A percentile compares a stretch with the other conserved stretches of the same genome.
Evolutionary conservation across 805 yeast species (phyloP).

Genomic region (Hanseniaspora nectarophila): DNA sequence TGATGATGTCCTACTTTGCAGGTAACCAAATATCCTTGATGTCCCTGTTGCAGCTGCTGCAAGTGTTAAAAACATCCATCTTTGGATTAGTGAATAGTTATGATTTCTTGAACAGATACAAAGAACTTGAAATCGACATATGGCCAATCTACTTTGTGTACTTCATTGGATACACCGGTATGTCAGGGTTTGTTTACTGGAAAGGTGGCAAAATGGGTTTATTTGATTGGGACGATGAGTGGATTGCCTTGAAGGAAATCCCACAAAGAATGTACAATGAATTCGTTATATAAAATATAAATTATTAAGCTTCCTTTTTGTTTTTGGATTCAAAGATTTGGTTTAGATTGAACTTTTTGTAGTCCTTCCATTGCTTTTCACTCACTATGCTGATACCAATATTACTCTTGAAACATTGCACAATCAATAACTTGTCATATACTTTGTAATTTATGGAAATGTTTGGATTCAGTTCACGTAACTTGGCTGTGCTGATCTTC

Average conservation of each 20-base stretch:
- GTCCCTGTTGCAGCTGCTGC: conserved; percentile 7
- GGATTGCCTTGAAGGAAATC: conserved; percentile 5
- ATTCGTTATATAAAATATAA: not conserved
- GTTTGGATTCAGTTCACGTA: conserved; percentile 24
- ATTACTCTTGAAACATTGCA: conserved; percentile 80
- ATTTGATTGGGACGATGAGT: conserved; percentile 14
- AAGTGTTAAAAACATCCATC: conserved; percentile 8
- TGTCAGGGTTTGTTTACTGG: conserved; percentile 12
- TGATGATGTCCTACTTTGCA: conserved; percentile 14
- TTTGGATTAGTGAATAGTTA: conserved; percentile 3
- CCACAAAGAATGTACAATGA: conserved; percentile 11
- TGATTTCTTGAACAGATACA: not conserved
- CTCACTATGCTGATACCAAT: conserved; percentile 79
- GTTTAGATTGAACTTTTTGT: conserved; percentile 65
- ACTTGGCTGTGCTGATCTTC: conserved; percentile 51
- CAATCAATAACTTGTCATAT: conserved; percentile 64
- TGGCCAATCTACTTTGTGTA: conserved; percentile 13
- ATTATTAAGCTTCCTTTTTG: conserved; percentile 16
- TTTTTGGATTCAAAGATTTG: conserved; percentile 50
- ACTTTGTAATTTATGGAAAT: conserved; percentile 31
- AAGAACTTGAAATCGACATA: conserved; percentile 9
- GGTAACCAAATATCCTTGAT: conserved; percentile 11
- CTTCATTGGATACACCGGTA: conserved; percentile 7
- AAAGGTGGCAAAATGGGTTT: conserved; percentile 14
- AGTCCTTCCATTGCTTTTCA: conserved; percentile 39